Percentiles rank a stretch among this genome's conserved stretches.
Conservation (phyloP, 192 early-diverging fungal species). For the Mortierella hygrophila region DNA sequence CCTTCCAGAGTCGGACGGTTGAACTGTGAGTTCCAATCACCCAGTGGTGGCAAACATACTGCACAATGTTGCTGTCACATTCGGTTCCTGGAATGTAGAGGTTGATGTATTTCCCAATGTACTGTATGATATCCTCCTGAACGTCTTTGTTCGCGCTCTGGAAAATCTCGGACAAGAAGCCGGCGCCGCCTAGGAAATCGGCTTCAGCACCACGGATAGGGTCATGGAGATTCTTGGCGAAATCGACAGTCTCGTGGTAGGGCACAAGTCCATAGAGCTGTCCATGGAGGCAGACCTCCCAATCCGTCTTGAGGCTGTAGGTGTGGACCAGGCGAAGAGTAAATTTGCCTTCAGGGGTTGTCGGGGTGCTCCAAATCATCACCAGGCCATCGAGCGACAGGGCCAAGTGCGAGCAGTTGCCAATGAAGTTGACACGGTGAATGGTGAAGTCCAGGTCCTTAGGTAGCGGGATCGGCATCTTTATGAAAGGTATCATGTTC, state of each 20-base stretch:
- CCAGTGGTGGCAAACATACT: neutral
- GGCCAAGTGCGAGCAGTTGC: neutral
- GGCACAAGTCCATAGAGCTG: conserved; percentile 1
- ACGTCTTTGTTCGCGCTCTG: neutral
- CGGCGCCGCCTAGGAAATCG: neutral
- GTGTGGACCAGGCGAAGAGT: neutral
- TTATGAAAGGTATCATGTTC: neutral
- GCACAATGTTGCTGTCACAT: neutral
- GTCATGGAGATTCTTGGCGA: conserved; percentile 5
- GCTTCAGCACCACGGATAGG: neutral
- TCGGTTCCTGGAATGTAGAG: conserved; percentile 4
- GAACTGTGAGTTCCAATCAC: neutral
- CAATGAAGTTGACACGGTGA: neutral
- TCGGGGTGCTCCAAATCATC: neutral
- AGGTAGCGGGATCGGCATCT: neutral
- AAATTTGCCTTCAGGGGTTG: neutral
- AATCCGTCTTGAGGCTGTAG: neutral
- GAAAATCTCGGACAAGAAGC: neutral
- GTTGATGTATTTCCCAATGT: conserved; percentile 22
- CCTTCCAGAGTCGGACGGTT: conserved; percentile 16
- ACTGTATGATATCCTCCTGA: conserved; percentile 20
- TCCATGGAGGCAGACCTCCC: conserved; percentile 13
- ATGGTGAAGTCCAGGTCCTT: neutral
- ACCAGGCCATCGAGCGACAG: neutral
- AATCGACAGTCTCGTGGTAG: conserved; percentile 19